Conservation (phyloP, 108 stramenopile species). For the Conticribra guillardii region DNA sequence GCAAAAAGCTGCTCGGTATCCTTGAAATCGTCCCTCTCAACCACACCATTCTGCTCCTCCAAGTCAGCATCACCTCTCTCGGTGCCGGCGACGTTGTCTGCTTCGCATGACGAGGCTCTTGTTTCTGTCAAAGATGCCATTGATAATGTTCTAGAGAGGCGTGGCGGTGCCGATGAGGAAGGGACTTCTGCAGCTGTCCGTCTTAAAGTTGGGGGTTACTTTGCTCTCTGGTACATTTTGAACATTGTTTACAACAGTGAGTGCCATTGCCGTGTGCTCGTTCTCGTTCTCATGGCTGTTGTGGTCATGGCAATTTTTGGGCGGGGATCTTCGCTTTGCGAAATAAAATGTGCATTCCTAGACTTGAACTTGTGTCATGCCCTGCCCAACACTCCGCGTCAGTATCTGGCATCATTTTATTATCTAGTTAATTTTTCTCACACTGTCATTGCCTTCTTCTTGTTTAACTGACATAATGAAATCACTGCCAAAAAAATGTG, state of each 20-base stretch:
- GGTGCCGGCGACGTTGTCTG: too few relatives aligned
- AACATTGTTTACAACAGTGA: conserved; percentile 97
- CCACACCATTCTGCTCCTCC: too few relatives aligned
- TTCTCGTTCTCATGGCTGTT: neutral
- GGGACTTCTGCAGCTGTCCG: conserved; percentile 6
- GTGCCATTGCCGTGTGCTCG: conserved; percentile 23
- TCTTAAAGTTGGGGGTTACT: conserved; percentile 82
- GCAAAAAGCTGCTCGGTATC: too few relatives aligned
- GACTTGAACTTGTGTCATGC: too few relatives aligned
- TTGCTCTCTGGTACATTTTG: conserved; percentile 95
- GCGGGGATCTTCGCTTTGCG: too few relatives aligned
- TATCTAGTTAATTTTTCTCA: neutral
- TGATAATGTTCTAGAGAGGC: neutral
- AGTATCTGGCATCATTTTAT: neutral
- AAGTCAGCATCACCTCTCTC: too few relatives aligned
- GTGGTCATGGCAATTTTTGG: too few relatives aligned
- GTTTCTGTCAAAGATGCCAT: too few relatives aligned
- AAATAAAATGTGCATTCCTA: too few relatives aligned
- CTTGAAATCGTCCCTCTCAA: too few relatives aligned
- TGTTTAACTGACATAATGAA: neutral
- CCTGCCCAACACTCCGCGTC: too few relatives aligned
- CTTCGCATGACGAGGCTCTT: too few relatives aligned
- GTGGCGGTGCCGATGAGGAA: conserved; percentile 26
- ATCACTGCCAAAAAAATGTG: neutral
- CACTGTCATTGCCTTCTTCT: neutral